Conservation (phyloP, 257 asterid genomes). For the Penstemon newberryi region DNA sequence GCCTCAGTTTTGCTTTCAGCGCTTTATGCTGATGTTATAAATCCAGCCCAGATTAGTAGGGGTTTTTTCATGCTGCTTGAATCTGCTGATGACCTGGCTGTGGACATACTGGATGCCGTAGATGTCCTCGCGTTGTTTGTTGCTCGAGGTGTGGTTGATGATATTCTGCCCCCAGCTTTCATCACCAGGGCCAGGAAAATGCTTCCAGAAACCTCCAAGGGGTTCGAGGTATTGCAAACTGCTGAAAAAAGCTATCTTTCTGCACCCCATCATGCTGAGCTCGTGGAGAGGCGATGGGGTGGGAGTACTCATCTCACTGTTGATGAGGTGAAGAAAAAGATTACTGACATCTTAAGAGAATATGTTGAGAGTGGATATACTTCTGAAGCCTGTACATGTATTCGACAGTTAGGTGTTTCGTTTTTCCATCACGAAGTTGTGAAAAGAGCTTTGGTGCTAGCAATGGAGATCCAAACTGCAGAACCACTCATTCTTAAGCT, state of each 20-base stretch:
- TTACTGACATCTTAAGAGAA: constrained; percentile 80
- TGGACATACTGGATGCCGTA: constrained; percentile 91
- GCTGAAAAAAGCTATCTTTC: constrained; percentile 96
- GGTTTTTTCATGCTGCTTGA: constrained; percentile 86
- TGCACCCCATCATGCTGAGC: constrained; percentile 99
- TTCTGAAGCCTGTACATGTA: constrained; percentile 89
- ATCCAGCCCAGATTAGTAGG: constrained; percentile 69
- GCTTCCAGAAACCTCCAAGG: constrained; percentile 77
- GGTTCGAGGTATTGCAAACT: constrained; percentile 71
- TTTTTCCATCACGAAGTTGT: constrained; percentile 99
- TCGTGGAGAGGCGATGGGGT: constrained; percentile 95
- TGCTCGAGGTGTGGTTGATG: constrained; percentile 96
- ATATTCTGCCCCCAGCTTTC: constrained; percentile 92
- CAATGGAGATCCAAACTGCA: constrained; percentile 79
- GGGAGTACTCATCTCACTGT: constrained; percentile 96
- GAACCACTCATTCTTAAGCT: constrained; percentile 64
- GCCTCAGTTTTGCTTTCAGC: constrained; percentile 94
- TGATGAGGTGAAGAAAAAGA: constrained; percentile 89
- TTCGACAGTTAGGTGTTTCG: constrained; percentile 83
- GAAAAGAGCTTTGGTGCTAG: constrained; percentile 77
- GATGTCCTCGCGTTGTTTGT: constrained; percentile 82
- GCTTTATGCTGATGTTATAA: constrained; percentile 82
- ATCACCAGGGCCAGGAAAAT: constrained; percentile 70
- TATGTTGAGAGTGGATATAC: constrained; percentile 91
- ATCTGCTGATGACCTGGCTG: constrained; percentile 90